These are phyloP conservation scores for Mycena crocata DNA, from an alignment of 768 basidiomycete species.

Conservation along the genomic window DNA sequence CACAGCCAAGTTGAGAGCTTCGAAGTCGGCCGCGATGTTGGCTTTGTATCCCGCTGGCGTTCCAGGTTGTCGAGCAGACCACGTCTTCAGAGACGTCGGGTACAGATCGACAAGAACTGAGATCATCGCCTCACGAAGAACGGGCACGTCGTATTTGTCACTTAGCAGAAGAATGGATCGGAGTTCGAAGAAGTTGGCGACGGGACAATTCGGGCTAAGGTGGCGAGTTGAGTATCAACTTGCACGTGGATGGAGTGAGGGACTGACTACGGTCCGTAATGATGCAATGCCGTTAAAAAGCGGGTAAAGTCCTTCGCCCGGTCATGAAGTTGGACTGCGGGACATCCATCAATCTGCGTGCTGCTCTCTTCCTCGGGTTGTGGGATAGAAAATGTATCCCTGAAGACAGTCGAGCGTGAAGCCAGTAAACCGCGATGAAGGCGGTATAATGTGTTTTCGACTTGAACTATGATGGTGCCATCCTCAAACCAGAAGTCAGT, in stretches of 20 bases:
- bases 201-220: not conserved
- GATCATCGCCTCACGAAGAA: slow-evolving; percentile 2
- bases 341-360: slow-evolving; percentile 15
- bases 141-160: slow-evolving; percentile 17
- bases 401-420: slow-evolving; percentile 6
- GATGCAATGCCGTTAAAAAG: slow-evolving; percentile 3
- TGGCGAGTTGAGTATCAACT: not conserved
- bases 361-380: not conserved
- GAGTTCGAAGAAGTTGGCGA: not conserved
- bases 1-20: not conserved
- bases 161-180: slow-evolving; percentile 4
- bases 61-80: not conserved
- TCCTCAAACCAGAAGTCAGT: slow-evolving; percentile 17
- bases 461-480: slow-evolving; percentile 7
- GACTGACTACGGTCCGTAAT: slow-evolving; percentile 3
- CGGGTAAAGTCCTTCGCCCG: not conserved
- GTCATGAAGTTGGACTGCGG: slow-evolving; percentile 19
- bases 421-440: slow-evolving; percentile 7
- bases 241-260: not conserved
- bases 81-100: not conserved
- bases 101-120: slow-evolving; percentile 18
- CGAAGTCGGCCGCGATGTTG: not conserved
- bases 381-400: slow-evolving; percentile 18
- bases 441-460: slow-evolving; percentile 3
- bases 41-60: not conserved